phyloP scores from a whole-genome alignment of 257 asterid species.

The Solanum chiquidenum region DNA sequence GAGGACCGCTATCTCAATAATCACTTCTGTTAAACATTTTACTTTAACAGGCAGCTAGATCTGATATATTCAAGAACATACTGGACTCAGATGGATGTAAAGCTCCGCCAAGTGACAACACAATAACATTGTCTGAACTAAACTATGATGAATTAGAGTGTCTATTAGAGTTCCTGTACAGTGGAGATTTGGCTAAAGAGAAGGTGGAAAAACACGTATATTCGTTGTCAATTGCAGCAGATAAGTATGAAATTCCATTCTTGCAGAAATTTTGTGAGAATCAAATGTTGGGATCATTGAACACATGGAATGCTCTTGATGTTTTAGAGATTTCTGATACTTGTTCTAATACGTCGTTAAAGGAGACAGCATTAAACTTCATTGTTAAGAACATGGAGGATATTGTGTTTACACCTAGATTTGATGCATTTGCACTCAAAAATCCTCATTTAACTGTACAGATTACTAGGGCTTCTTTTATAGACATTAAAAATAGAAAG shows the following conservation, averaged over 20 bases:
- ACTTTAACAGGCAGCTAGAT: slow-evolving; percentile 58
- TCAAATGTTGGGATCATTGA: slow-evolving; percentile 57
- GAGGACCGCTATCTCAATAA: neutral
- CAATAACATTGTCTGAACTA: slow-evolving; percentile 55
- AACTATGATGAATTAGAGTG: slow-evolving; percentile 53
- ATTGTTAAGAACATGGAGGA: slow-evolving; percentile 87
- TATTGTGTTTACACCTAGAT: slow-evolving; percentile 56
- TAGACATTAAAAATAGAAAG: slow-evolving; percentile 56
- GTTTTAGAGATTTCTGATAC: slow-evolving; percentile 68
- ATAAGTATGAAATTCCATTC: slow-evolving; percentile 73
- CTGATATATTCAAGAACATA: slow-evolving; percentile 51
- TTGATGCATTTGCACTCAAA: slow-evolving; percentile 79
- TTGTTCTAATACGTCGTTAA: slow-evolving; percentile 53
- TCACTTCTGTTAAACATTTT: neutral
- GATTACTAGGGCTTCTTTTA: slow-evolving; percentile 78
- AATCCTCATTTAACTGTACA: slow-evolving; percentile 89
- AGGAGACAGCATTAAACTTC: slow-evolving; percentile 60
- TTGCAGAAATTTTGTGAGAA: slow-evolving; percentile 62
- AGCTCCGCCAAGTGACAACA: slow-evolving; percentile 53
- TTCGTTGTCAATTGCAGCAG: slow-evolving; percentile 73
- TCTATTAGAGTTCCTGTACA: slow-evolving; percentile 60
- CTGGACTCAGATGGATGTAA: slow-evolving; percentile 75
- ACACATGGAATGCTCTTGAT: slow-evolving; percentile 63
- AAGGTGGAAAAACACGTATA: slow-evolving; percentile 61
- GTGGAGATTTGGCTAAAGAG: slow-evolving; percentile 52